Conservation (phyloP, 2,329 filamentous ascomycete genomes). For the Pseudogymnoascus sp. region DNA sequence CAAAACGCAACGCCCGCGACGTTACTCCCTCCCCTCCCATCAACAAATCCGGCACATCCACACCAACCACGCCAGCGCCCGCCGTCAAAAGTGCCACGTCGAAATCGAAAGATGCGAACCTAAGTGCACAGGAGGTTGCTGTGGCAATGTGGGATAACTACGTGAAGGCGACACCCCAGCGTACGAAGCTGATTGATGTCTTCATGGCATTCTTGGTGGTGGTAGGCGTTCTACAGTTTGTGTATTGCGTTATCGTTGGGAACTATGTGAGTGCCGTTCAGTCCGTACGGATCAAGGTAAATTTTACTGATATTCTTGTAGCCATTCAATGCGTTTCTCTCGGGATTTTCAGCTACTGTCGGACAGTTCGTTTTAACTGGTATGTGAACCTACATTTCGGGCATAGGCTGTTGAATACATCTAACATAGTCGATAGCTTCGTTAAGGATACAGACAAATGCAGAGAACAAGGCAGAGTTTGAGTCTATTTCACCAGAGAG, state of each 20-base stretch:
- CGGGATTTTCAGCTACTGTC: slow-evolving; percentile 88
- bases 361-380: slow-evolving; percentile 96
- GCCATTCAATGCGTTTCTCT: slow-evolving; percentile 98
- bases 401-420: slow-evolving; percentile 5
- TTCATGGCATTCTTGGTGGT: slow-evolving; percentile 85
- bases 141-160: slow-evolving; percentile 73
- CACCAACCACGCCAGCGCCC: slow-evolving; percentile 26
- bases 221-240: slow-evolving; percentile 84
- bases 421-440: slow-evolving; percentile 43
- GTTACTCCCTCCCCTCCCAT: slow-evolving; percentile 22
- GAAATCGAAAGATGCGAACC: slow-evolving; percentile 24
- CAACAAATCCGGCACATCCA: slow-evolving; percentile 21
- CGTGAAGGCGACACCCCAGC: slow-evolving; percentile 72
- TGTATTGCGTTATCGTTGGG: slow-evolving; percentile 84
- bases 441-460: slow-evolving; percentile 86
- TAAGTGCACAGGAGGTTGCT: slow-evolving; percentile 48
- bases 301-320: slow-evolving; percentile 35
- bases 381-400: slow-evolving; percentile 33
- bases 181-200: slow-evolving; percentile 83
- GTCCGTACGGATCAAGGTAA: not conserved
- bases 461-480: slow-evolving; percentile 74
- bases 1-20: slow-evolving; percentile 41
- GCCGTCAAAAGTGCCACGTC: slow-evolving; percentile 20
- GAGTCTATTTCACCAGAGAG: slow-evolving; percentile 71
- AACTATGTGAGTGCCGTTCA: slow-evolving; percentile 72